Percentiles rank a stretch among this genome's conserved stretches.
These are phyloP conservation scores for Tricholoma sp. DNA, from an alignment of 768 basidiomycete species.

Conservation along the genomic window DNA sequence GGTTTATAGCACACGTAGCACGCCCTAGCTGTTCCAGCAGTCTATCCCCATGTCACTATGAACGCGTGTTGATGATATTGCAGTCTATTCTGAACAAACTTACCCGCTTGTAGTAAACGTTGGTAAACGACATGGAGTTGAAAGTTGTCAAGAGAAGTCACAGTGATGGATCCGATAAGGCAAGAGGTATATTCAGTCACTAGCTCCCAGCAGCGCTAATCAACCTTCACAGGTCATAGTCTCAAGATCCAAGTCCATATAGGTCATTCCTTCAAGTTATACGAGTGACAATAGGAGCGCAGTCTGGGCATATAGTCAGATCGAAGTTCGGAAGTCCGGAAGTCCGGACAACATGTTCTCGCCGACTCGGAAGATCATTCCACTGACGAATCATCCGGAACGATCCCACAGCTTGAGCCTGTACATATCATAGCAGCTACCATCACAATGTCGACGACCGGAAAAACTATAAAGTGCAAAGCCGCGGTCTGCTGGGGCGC, in stretches of 20 bases:
- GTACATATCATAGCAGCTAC: background rate
- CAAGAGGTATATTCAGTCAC: no score
- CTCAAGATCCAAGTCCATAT: no score
- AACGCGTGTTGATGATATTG: background rate
- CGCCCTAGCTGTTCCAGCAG: conserved; percentile 69
- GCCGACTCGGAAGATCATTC: no score
- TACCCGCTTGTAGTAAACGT: conserved; percentile 89
- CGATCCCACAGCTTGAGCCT: no score
- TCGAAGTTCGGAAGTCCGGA: background rate
- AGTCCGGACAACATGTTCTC: no score
- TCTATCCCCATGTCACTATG: conserved; percentile 37
- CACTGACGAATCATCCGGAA: no score
- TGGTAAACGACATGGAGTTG: conserved; percentile 61
- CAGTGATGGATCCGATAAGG: no score
- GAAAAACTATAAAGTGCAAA: conserved; percentile 81
- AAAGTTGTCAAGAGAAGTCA: no score
- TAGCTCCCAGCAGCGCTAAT: no score
- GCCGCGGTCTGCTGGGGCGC: conserved; percentile 97
- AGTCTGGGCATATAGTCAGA: background rate
- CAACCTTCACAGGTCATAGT: no score
- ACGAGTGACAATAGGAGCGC: background rate
- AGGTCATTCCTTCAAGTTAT: no score
- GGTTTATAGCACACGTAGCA: conserved; percentile 80
- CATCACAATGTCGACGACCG: conserved; percentile 66
- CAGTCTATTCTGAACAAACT: conserved; percentile 20